Evolutionary conservation across 1,139 yeast genomes (phyloP).

Genomic region (Casaregolazyma suthepensis): DNA sequence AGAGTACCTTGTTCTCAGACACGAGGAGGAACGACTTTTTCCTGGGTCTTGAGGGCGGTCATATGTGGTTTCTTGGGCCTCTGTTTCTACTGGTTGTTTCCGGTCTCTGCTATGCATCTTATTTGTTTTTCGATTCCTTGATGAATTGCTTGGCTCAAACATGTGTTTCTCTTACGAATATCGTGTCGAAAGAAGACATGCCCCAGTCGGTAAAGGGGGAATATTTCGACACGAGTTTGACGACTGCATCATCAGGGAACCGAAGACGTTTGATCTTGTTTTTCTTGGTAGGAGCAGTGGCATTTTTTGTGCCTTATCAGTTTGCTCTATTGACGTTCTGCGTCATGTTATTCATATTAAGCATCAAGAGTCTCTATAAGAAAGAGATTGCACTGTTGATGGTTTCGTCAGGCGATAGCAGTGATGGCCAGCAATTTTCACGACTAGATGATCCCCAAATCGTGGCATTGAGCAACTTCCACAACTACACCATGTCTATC

Average conservation of each 20-base stretch:
- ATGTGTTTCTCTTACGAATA: not conserved
- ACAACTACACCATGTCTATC: slow-evolving; percentile 24
- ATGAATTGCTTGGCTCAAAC: slow-evolving; percentile 9
- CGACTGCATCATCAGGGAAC: not conserved
- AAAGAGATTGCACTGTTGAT: not conserved
- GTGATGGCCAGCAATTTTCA: not conserved
- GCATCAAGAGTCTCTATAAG: slow-evolving; percentile 2
- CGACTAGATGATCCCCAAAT: not conserved
- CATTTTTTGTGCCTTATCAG: slow-evolving; percentile 71
- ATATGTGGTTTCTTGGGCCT: slow-evolving; percentile 54
- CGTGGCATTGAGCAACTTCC: slow-evolving; percentile 2
- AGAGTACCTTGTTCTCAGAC: slow-evolving; percentile 19
- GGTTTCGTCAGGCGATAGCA: not conserved
- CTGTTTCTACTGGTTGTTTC: slow-evolving; percentile 49
- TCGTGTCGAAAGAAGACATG: not conserved
- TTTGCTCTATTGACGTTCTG: slow-evolving; percentile 38
- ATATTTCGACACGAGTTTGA: not conserved
- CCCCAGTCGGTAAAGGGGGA: not conserved
- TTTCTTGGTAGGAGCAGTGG: slow-evolving; percentile 40
- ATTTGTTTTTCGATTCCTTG: slow-evolving; percentile 22
- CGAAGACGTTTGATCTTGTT: slow-evolving; percentile 31
- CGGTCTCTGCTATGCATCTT: slow-evolving; percentile 39
- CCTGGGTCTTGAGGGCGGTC: slow-evolving; percentile 59
- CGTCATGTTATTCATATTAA: slow-evolving; percentile 5
- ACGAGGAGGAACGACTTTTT: slow-evolving; percentile 39